Conservation (phyloP, 2,329 filamentous ascomycete species). For the Fusarium compactum region DNA sequence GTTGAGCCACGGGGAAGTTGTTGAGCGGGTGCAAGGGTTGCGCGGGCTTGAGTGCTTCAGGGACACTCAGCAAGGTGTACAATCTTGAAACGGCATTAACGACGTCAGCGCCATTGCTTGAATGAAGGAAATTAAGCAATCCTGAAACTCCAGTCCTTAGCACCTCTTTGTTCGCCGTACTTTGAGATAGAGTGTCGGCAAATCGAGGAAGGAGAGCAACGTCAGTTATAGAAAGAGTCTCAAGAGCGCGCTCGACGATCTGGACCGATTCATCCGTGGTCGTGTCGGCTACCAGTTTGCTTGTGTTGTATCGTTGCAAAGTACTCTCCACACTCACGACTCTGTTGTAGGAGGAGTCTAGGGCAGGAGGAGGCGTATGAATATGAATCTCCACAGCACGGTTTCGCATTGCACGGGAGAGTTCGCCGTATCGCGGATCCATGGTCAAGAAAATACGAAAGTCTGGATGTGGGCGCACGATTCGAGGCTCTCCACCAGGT, state of each 20-base stretch:
- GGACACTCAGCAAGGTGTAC: conserved; percentile 51
- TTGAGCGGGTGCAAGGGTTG: conserved; percentile 71
- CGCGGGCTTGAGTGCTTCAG: conserved; percentile 28
- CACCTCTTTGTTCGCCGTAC: neutral
- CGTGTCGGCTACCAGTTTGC: conserved; percentile 50
- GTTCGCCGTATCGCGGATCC: conserved; percentile 90
- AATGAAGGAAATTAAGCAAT: conserved; percentile 50
- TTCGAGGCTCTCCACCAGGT: conserved; percentile 80
- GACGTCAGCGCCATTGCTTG: conserved; percentile 47
- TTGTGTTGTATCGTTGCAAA: conserved; percentile 61
- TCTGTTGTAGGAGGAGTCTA: conserved; percentile 52
- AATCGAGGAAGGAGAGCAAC: conserved; percentile 55
- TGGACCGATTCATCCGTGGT: conserved; percentile 41
- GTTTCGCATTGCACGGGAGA: conserved; percentile 97
- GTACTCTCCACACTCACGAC: conserved; percentile 63
- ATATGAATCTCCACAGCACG: conserved; percentile 91
- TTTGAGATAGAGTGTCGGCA: conserved; percentile 41
- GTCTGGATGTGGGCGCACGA: conserved; percentile 84
- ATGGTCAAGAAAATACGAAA: conserved; percentile 96
- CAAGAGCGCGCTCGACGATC: conserved; percentile 55
- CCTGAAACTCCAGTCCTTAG: conserved; percentile 39
- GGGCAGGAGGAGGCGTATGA: conserved; percentile 56
- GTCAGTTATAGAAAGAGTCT: conserved; percentile 63
- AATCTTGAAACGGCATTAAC: conserved; percentile 53
- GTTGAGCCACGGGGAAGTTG: conserved; percentile 65